Conservation (phyloP, 805 yeast genomes). For the Cyberlindnera mrakii region DNA sequence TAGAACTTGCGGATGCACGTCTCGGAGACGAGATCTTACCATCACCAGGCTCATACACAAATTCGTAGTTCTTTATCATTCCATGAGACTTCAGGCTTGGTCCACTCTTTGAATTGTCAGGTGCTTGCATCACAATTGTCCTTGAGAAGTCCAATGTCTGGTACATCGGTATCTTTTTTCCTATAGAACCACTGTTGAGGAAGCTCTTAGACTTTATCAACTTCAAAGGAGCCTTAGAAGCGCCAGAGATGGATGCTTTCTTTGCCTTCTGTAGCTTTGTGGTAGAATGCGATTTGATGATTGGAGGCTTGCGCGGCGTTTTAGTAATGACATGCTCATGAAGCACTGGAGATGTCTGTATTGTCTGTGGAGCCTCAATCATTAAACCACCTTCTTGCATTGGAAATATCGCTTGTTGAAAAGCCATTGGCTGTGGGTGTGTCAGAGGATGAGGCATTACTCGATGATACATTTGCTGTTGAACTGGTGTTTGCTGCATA, state of each 20-base stretch:
- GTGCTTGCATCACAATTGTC: not conserved
- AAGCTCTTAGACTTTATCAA: conserved; percentile 23
- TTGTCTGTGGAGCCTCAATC: too few species aligned
- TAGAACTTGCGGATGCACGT: conserved; percentile 13
- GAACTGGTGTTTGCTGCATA: too few species aligned
- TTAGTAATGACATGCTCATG: too few species aligned
- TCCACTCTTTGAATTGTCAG: not conserved
- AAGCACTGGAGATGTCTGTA: too few species aligned
- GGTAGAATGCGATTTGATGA: conserved; percentile 17
- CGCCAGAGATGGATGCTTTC: conserved; percentile 14
- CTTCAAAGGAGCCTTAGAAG: conserved; percentile 3
- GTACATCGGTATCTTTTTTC: conserved; percentile 11
- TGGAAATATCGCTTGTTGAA: not conserved
- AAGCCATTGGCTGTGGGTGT: not conserved
- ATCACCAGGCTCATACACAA: conserved; percentile 20
- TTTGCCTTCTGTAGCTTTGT: conserved; percentile 18
- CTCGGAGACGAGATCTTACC: conserved; percentile 13
- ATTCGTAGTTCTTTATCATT: conserved; percentile 18
- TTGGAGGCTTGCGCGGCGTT: conserved; percentile 3
- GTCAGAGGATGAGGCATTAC: not conserved
- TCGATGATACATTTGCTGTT: too few species aligned
- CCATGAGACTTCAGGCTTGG: conserved; percentile 8
- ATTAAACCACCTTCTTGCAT: not conserved
- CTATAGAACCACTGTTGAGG: conserved; percentile 3
- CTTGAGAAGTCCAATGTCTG: conserved; percentile 24